Percentiles rank a stretch among this genome's conserved stretches.
Conservation (phyloP, 163 green algal species). For the Volvox carteri region DNA sequence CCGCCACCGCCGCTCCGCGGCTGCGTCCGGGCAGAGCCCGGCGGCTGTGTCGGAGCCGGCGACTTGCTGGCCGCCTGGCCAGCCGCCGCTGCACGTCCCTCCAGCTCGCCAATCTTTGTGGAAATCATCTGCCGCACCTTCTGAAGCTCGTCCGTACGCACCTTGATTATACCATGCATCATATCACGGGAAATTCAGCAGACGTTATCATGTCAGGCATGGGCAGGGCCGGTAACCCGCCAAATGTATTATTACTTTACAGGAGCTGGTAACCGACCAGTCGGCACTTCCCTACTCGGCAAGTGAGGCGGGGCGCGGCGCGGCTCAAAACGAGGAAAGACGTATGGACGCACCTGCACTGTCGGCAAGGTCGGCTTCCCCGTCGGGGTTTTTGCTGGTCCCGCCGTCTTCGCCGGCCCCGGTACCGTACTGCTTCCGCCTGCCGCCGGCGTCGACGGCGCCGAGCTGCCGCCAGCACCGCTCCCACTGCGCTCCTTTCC, state of each 20-base stretch:
- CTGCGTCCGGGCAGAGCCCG: not conserved
- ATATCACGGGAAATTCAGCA: no score
- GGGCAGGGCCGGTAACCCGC: no score
- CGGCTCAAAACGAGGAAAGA: no score
- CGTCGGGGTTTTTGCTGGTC: not conserved
- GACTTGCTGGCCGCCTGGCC: not conserved
- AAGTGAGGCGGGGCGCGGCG: no score
- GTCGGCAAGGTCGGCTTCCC: not conserved
- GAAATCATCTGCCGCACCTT: constrained; percentile 37
- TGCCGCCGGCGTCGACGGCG: not conserved
- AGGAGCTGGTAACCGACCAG: no score
- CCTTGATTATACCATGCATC: constrained; percentile 12
- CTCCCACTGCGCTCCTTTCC: not conserved
- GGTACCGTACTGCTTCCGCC: not conserved
- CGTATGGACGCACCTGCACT: not conserved
- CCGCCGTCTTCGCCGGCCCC: not conserved
- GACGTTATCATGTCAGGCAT: no score
- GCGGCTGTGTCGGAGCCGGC: no score
- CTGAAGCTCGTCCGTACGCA: constrained; percentile 34
- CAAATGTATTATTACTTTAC: no score
- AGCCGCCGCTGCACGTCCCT: not conserved
- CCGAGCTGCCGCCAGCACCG: not conserved
- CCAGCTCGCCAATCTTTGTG: constrained; percentile 37
- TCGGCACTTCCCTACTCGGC: no score
- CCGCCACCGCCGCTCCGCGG: not conserved